A percentile compares a stretch with the other conserved stretches of the same genome.
These are phyloP conservation scores for Musa schizocarpa DNA, from an alignment of 176 grass and related monocot species.

Conservation along the genomic window DNA sequence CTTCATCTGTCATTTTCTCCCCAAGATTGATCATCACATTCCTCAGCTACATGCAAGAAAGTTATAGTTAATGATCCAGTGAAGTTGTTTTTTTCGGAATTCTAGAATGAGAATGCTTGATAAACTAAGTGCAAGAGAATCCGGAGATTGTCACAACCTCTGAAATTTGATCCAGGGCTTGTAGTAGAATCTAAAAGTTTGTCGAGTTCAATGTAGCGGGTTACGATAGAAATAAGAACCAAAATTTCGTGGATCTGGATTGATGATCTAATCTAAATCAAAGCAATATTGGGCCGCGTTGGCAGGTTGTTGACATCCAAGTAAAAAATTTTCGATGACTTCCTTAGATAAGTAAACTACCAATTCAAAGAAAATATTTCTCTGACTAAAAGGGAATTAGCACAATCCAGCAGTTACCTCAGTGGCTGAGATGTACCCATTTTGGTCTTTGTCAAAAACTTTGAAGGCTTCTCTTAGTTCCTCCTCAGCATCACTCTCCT, in stretches of 20 bases:
- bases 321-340: neutral
- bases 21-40: conserved; percentile 86
- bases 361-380: neutral
- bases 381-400: neutral
- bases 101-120: too few relatives aligned
- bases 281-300: too few relatives aligned
- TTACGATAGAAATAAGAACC: neutral
- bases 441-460: conserved; percentile 91
- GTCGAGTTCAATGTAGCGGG: too few relatives aligned
- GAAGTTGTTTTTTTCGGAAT: neutral
- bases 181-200: neutral
- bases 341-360: neutral
- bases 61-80: neutral
- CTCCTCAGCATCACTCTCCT: conserved; percentile 49
- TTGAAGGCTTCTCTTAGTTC: conserved; percentile 85
- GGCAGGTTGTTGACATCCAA: too few relatives aligned
- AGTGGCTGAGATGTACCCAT: conserved; percentile 63
- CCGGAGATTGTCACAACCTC: too few relatives aligned
- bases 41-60: conserved; percentile 27
- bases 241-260: too few relatives aligned
- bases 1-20: conserved; percentile 76
- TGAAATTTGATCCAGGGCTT: too few relatives aligned
- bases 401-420: conserved; percentile 25
- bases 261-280: too few relatives aligned
- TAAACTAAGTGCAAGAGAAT: too few relatives aligned